A percentile compares a stretch with the other conserved stretches of the same genome.
Evolutionary conservation across 306 rosid species (phyloP).

Genomic region (Quercus mongolica): DNA sequence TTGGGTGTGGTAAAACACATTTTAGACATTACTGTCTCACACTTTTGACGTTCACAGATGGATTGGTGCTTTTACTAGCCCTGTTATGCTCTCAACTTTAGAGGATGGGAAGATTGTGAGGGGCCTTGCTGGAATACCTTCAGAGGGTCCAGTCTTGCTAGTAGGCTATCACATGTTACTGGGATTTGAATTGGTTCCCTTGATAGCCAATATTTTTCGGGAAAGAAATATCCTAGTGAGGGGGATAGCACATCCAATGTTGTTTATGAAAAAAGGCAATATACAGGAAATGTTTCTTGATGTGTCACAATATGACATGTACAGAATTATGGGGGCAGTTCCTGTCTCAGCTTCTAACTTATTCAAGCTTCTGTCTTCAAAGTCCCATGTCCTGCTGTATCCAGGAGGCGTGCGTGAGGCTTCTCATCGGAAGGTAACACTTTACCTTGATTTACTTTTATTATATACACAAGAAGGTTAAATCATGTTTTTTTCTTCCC

Average conservation of each 20-base stretch:
- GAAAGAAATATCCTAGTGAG: constrained; percentile 61
- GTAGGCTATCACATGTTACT: constrained; percentile 93
- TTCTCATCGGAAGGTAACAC: constrained; percentile 76
- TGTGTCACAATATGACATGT: constrained; percentile 36
- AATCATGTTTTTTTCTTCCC: neutral
- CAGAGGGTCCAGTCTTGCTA: constrained; percentile 80
- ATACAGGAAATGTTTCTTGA: constrained; percentile 48
- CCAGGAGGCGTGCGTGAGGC: constrained; percentile 98
- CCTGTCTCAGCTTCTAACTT: constrained; percentile 67
- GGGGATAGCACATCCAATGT: constrained; percentile 85
- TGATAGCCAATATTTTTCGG: constrained; percentile 33
- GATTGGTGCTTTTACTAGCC: constrained; percentile 39
- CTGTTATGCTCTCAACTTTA: constrained; percentile 82
- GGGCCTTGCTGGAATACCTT: constrained; percentile 83
- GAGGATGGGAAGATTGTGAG: constrained; percentile 69
- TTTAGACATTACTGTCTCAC: constrained; percentile 3
- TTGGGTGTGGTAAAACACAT: neutral
- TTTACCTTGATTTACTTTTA: neutral
- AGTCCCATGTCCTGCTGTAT: constrained; percentile 72
- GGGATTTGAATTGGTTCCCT: constrained; percentile 58
- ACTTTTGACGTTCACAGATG: constrained; percentile 36
- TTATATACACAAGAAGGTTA: neutral
- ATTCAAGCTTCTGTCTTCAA: constrained; percentile 73
- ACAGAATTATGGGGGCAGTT: constrained; percentile 78
- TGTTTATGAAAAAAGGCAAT: constrained; percentile 26